These are phyloP conservation scores for Claviceps capensis DNA, from an alignment of 2,329 filamentous ascomycete genomes.

Conservation along the genomic window DNA sequence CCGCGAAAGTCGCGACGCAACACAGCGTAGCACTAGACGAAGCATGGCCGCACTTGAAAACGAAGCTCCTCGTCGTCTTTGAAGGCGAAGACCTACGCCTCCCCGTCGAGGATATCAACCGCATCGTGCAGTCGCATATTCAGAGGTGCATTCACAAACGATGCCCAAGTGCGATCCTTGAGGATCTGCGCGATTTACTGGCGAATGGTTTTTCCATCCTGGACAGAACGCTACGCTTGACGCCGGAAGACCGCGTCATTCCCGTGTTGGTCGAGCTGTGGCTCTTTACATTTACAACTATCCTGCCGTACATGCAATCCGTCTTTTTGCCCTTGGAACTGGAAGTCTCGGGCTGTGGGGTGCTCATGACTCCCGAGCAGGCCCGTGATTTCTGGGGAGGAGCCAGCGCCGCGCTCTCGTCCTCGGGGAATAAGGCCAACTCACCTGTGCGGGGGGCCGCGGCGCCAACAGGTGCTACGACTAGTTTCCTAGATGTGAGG, in stretches of 20 bases:
- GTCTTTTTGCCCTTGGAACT: slow-evolving; percentile 88
- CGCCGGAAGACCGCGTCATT: slow-evolving; percentile 78
- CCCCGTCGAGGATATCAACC: slow-evolving; percentile 76
- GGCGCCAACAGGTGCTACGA: slow-evolving; percentile 11
- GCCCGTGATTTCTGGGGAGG: slow-evolving; percentile 85
- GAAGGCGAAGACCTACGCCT: slow-evolving; percentile 66
- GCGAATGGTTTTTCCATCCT: slow-evolving; percentile 74
- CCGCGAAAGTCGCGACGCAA: slow-evolving; percentile 42
- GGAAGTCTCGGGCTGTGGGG: slow-evolving; percentile 76
- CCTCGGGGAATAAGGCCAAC: slow-evolving; percentile 20
- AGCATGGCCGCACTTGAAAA: slow-evolving; percentile 69
- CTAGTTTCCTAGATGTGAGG: slow-evolving; percentile 63
- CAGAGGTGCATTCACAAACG: slow-evolving; percentile 64
- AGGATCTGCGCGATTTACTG: slow-evolving; percentile 63
- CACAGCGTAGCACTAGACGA: slow-evolving; percentile 63
- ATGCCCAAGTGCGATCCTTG: slow-evolving; percentile 55
- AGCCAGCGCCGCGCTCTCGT: slow-evolving; percentile 33
- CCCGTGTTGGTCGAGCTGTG: slow-evolving; percentile 85
- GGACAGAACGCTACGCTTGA: slow-evolving; percentile 66
- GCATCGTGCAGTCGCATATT: slow-evolving; percentile 65
- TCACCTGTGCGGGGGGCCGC: slow-evolving; percentile 13
- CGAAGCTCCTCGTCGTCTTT: slow-evolving; percentile 63
- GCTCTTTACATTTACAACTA: slow-evolving; percentile 81
- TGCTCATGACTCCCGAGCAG: slow-evolving; percentile 63
- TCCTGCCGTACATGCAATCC: slow-evolving; percentile 87